A percentile compares a stretch with the other conserved stretches of the same genome.
Conservation (phyloP, 2,329 filamentous ascomycete genomes). For the Arthrinium puccinioides region DNA sequence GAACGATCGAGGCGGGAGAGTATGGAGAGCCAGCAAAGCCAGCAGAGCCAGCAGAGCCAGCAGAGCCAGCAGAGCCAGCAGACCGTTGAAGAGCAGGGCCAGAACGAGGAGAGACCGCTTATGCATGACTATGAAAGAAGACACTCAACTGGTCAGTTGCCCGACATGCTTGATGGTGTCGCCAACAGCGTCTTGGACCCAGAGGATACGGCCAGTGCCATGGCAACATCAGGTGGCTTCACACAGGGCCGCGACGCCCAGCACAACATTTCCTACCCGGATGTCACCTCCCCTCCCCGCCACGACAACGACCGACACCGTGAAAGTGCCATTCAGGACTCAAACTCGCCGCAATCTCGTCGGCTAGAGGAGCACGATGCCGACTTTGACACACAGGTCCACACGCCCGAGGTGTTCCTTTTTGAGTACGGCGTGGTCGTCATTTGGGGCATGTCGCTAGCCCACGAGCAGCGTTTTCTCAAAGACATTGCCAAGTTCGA, state of each 20-base stretch:
- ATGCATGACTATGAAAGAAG: conserved; percentile 53
- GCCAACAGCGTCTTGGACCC: conserved; percentile 23
- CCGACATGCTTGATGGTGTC: conserved; percentile 18
- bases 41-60: conserved; percentile 8
- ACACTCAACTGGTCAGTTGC: conserved; percentile 67
- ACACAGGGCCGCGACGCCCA: conserved; percentile 21
- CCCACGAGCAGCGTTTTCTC: conserved; percentile 82
- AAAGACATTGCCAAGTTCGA: conserved; percentile 95
- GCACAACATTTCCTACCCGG: conserved; percentile 26
- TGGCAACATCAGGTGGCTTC: conserved; percentile 14
- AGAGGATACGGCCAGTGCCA: too few species aligned
- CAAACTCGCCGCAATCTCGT: conserved; percentile 19
- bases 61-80: conserved; percentile 13
- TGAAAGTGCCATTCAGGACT: conserved; percentile 27
- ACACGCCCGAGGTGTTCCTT: conserved; percentile 90
- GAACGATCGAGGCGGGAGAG: conserved; percentile 13
- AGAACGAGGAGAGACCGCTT: conserved; percentile 23
- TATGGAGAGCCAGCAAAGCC: background rate
- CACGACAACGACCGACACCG: too few species aligned
- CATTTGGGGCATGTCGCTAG: conserved; percentile 94
- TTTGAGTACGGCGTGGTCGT: conserved; percentile 98
- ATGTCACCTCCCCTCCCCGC: conserved; percentile 6
- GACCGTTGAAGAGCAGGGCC: background rate
- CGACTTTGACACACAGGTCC: conserved; percentile 81
- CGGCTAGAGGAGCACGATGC: conserved; percentile 33